Evolutionary conservation across 2,329 filamentous ascomycete species (phyloP).

Genomic region (Zarea fungicola): DNA sequence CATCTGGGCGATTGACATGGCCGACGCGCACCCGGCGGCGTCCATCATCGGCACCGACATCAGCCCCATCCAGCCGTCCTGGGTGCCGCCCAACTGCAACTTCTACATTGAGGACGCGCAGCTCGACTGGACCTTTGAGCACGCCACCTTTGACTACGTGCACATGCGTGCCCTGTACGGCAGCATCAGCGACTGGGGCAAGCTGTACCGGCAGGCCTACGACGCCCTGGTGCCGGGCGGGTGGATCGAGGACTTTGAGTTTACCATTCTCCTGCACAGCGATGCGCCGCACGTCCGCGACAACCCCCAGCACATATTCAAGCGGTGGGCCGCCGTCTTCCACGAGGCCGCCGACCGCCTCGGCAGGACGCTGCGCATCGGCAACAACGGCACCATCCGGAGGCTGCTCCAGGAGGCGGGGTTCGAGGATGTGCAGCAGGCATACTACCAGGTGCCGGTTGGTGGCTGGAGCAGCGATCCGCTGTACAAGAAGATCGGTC

Average conservation of each 20-base stretch:
- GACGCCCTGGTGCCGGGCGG: constrained; percentile 53
- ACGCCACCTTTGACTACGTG: constrained; percentile 49
- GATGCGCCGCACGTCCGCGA: constrained; percentile 19
- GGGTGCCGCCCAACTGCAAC: constrained; percentile 44
- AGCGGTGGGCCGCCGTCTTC: constrained; percentile 22
- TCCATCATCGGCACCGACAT: constrained; percentile 49
- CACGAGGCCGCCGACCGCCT: constrained; percentile 21
- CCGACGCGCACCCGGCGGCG: constrained; percentile 38
- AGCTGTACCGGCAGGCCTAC: constrained; percentile 45
- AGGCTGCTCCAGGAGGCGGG: constrained; percentile 21
- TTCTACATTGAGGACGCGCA: constrained; percentile 30
- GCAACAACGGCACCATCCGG: constrained; percentile 18
- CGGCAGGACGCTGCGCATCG: constrained; percentile 19
- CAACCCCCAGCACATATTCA: constrained; percentile 23
- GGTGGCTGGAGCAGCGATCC: constrained; percentile 17
- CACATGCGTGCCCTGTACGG: constrained; percentile 55
- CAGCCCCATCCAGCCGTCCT: constrained; percentile 50
- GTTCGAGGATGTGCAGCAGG: constrained; percentile 18
- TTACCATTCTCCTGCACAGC: constrained; percentile 18
- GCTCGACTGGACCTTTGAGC: constrained; percentile 24
- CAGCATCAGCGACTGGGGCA: constrained; percentile 50
- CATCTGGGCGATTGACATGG: constrained; percentile 51
- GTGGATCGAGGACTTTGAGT: constrained; percentile 28
- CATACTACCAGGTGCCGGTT: constrained; percentile 17
- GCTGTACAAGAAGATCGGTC: constrained; percentile 13